Percentiles rank a stretch among this genome's conserved stretches.
These are phyloP conservation scores for Leccinum olivaceopallidum DNA, from an alignment of 768 basidiomycete species.

Conservation along the genomic window DNA sequence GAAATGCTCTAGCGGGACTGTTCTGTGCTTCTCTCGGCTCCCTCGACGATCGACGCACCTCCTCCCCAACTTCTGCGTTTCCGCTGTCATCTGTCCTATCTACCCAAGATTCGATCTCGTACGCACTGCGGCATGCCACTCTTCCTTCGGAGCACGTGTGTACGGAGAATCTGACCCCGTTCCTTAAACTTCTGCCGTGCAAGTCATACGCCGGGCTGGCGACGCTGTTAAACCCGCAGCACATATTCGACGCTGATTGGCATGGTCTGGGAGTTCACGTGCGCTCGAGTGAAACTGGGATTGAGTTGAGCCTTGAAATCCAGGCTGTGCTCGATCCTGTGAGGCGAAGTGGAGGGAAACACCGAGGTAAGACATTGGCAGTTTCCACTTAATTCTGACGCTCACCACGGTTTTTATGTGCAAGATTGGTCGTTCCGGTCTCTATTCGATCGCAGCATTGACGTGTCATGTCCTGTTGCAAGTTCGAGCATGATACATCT, in stretches of 20 bases:
- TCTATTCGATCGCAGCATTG: constrained; percentile 66
- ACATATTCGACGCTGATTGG: constrained; percentile 88
- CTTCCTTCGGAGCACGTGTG: constrained; percentile 89
- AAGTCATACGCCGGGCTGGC: constrained; percentile 87
- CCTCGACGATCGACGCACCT: constrained; percentile 74
- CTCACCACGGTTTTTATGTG: constrained; percentile 8
- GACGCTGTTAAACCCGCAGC: constrained; percentile 78
- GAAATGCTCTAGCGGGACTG: constrained; percentile 88
- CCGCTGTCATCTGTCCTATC: constrained; percentile 59
- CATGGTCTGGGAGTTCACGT: constrained; percentile 86
- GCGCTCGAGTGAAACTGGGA: constrained; percentile 54
- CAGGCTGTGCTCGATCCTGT: constrained; percentile 83
- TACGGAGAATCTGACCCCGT: constrained; percentile 96
- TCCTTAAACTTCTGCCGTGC: constrained; percentile 93
- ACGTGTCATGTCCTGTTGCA: constrained; percentile 71
- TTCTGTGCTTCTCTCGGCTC: constrained; percentile 92
- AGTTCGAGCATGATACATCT: constrained; percentile 56
- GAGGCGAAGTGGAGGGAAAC: constrained; percentile 46
- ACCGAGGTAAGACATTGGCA: constrained; percentile 47
- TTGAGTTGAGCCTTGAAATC: constrained; percentile 67
- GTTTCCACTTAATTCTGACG: neutral
- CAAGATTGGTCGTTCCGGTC: constrained; percentile 74
- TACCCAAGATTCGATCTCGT: constrained; percentile 37
- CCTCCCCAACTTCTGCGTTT: constrained; percentile 61
- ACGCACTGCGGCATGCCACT: constrained; percentile 71